phyloP scores from a whole-genome alignment of 768 basidiomycete genomes.

The Leccinum subtestaceum region DNA sequence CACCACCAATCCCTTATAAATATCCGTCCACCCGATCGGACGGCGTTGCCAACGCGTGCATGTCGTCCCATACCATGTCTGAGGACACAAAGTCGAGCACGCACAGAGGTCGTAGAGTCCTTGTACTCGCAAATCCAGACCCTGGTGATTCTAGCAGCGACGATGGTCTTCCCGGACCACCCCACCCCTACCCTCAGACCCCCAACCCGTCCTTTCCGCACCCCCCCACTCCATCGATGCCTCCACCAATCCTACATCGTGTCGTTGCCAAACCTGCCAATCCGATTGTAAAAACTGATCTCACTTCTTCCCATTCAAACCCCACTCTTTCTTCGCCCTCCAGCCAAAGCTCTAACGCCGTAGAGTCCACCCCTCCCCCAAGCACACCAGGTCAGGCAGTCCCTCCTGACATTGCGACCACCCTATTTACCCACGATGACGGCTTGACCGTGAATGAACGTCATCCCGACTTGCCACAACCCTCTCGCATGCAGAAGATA shows the following conservation, averaged over 20 bases:
- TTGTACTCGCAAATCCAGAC: slow-evolving; percentile 62
- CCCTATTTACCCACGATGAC: slow-evolving; percentile 38
- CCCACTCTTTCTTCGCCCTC: slow-evolving; percentile 70
- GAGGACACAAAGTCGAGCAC: slow-evolving; percentile 50
- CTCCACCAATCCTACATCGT: slow-evolving; percentile 20
- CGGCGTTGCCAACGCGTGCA: slow-evolving; percentile 30
- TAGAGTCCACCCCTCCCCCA: slow-evolving; percentile 71
- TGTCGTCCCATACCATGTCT: slow-evolving; percentile 47
- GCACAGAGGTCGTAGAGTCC: slow-evolving; percentile 38
- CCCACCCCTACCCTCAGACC: slow-evolving; percentile 18
- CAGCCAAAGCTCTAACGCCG: slow-evolving; percentile 57
- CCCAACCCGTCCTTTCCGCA: slow-evolving; percentile 27
- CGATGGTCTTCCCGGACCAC: slow-evolving; percentile 29
- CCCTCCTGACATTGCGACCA: slow-evolving; percentile 40
- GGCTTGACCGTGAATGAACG: slow-evolving; percentile 33
- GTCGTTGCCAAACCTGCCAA: slow-evolving; percentile 17
- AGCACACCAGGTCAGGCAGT: slow-evolving; percentile 55
- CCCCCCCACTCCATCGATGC: slow-evolving; percentile 25
- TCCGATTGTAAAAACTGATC: slow-evolving; percentile 35
- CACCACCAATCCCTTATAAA: neutral
- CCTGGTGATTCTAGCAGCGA: slow-evolving; percentile 45
- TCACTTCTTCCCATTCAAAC: slow-evolving; percentile 42
- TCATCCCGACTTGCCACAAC: slow-evolving; percentile 24
- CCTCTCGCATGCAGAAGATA: slow-evolving; percentile 34
- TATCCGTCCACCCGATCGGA: slow-evolving; percentile 18